Percentiles rank a stretch among this genome's conserved stretches.
phyloP scores from a whole-genome alignment of 805 yeast species.

The Pichia nakasei region DNA sequence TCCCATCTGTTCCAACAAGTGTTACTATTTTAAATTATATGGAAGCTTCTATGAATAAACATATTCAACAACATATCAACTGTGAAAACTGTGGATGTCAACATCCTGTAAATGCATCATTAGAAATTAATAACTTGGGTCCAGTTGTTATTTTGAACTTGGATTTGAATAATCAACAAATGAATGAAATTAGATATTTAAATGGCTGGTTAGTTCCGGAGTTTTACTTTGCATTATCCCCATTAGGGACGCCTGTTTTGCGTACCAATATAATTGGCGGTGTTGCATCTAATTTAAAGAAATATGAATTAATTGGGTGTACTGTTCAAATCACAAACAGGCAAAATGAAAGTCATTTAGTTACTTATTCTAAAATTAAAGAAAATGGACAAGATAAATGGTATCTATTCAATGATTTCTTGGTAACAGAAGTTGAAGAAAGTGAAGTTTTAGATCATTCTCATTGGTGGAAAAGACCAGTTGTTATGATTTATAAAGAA shows the following conservation, averaged over 20 bases:
- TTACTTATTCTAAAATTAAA: constrained; percentile 30
- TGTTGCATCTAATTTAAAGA: constrained; percentile 17
- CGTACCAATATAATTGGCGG: constrained; percentile 20
- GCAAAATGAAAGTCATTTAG: constrained; percentile 48
- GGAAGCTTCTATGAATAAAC: constrained; percentile 51
- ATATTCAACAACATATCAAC: constrained; percentile 39
- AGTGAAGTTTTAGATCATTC: constrained; percentile 69
- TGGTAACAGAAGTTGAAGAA: constrained; percentile 68
- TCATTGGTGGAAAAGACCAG: constrained; percentile 78
- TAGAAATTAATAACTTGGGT: constrained; percentile 48
- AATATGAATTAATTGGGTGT: constrained; percentile 58
- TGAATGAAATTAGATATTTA: constrained; percentile 39
- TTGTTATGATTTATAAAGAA: constrained; percentile 56
- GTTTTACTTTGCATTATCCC: constrained; percentile 34
- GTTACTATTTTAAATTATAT: constrained; percentile 46
- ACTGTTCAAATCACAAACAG: constrained; percentile 59
- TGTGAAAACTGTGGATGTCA: constrained; percentile 44
- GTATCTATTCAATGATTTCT: constrained; percentile 86
- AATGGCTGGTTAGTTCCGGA: constrained; percentile 55
- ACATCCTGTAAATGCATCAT: constrained; percentile 47
- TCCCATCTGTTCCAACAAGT: constrained; percentile 22
- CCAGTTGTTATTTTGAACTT: constrained; percentile 57
- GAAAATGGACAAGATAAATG: constrained; percentile 33
- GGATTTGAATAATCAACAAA: constrained; percentile 45
- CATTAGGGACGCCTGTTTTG: constrained; percentile 20